Conservation (phyloP, 306 rosid species). For the Begonia fuchsioides region DNA sequence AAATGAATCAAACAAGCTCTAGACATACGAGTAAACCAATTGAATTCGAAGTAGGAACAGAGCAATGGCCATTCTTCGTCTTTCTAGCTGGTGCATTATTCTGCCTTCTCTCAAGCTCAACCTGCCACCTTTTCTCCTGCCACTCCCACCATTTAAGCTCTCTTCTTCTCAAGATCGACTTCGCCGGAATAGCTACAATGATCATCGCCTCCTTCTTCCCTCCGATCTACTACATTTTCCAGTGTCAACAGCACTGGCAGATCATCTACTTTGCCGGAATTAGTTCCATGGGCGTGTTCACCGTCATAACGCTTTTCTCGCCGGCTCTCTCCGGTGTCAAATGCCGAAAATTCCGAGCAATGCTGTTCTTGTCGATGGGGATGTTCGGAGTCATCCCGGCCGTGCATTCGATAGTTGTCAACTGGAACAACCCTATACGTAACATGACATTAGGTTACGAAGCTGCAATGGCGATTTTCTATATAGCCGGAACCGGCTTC, state of each 20-base stretch:
- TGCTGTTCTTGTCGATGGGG: constrained; percentile 46
- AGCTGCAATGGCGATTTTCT: constrained; percentile 38
- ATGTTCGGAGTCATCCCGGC: constrained; percentile 38
- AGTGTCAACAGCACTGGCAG: constrained; percentile 43
- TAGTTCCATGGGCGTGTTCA: constrained; percentile 28
- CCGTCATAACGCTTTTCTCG: constrained; percentile 29
- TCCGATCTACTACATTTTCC: constrained; percentile 48
- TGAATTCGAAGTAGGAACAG: no score
- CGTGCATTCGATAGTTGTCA: constrained; percentile 32
- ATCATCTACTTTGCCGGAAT: constrained; percentile 39
- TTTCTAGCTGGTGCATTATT: constrained; percentile 56
- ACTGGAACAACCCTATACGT: constrained; percentile 27
- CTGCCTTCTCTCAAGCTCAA: constrained; percentile 51
- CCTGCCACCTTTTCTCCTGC: constrained; percentile 46
- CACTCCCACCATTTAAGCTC: constrained; percentile 43
- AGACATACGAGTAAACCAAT: no score
- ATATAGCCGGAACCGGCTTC: constrained; percentile 48
- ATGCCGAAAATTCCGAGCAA: constrained; percentile 30
- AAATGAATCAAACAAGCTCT: no score
- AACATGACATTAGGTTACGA: constrained; percentile 37
- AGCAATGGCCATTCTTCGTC: constrained; percentile 36
- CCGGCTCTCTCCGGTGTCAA: constrained; percentile 27
- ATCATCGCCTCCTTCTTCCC: constrained; percentile 53
- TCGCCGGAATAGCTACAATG: constrained; percentile 43
- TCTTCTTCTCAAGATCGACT: constrained; percentile 40